These are phyloP conservation scores for Neurospora sp. DNA, from an alignment of 495 filamentous ascomycete genomes.

Conservation along the genomic window DNA sequence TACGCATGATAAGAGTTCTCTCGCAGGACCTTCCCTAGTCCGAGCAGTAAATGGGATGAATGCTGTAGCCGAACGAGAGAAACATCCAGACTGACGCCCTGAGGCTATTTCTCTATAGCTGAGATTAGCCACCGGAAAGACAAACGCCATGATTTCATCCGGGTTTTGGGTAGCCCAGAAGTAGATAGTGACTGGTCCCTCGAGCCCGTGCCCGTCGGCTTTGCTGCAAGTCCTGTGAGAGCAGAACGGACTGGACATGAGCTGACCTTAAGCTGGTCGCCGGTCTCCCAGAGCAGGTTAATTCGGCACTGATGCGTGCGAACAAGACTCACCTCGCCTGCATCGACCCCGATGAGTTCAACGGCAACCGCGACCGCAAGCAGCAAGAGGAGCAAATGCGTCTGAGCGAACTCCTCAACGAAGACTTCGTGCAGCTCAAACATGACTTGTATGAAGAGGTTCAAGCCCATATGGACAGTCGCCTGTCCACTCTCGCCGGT, in stretches of 20 bases:
- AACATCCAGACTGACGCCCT: background rate
- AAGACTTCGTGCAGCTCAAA: too few species aligned
- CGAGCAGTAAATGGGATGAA: background rate
- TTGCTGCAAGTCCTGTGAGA: background rate
- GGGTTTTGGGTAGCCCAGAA: background rate
- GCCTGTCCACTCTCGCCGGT: too few species aligned
- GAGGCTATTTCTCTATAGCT: background rate
- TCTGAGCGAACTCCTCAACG: too few species aligned
- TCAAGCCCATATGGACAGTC: too few species aligned
- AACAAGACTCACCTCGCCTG: too few species aligned
- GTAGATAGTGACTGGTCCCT: background rate
- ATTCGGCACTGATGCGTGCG: too few species aligned
- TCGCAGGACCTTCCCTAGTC: background rate
- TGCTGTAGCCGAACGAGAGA: background rate
- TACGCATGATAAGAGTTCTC: background rate
- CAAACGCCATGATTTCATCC: background rate
- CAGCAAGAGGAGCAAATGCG: too few species aligned
- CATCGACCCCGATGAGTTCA: too few species aligned
- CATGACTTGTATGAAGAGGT: too few species aligned
- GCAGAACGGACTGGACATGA: background rate
- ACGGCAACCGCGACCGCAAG: too few species aligned
- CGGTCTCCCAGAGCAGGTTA: too few species aligned
- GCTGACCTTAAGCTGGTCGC: background rate
- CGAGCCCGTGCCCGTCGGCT: background rate
- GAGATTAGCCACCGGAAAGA: background rate